phyloP scores from a whole-genome alignment of 257 asterid genomes.

The Forsythia suspensa region DNA sequence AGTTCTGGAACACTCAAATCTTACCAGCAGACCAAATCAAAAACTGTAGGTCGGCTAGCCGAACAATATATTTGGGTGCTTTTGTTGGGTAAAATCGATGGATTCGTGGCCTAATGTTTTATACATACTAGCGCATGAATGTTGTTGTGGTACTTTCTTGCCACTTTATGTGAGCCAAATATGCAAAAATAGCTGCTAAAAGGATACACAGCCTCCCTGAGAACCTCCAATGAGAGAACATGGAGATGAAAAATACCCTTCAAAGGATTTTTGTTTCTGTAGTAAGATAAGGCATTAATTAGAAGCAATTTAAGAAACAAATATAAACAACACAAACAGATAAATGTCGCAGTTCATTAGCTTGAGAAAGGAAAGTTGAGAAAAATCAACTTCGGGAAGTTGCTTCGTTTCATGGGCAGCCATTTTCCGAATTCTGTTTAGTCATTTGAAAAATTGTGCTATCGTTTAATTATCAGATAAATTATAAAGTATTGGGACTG shows the following conservation, averaged over 20 bases:
- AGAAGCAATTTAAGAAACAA: slow-evolving; percentile 14
- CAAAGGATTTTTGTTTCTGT: slow-evolving; percentile 63
- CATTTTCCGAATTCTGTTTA: background rate
- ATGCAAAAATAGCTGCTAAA: slow-evolving; percentile 28
- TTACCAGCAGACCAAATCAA: slow-evolving; percentile 11
- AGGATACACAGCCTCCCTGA: slow-evolving; percentile 99
- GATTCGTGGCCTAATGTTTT: background rate
- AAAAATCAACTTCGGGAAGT: background rate
- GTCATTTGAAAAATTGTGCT: background rate
- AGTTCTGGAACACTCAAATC: slow-evolving; percentile 19
- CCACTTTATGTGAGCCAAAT: slow-evolving; percentile 14
- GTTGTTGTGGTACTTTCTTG: slow-evolving; percentile 20
- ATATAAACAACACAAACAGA: slow-evolving; percentile 9
- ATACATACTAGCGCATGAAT: slow-evolving; percentile 18
- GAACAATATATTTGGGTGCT: slow-evolving; percentile 13
- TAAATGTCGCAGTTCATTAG: background rate
- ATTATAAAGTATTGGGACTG: background rate
- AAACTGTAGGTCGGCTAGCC: slow-evolving; percentile 17
- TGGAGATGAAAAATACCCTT: slow-evolving; percentile 67
- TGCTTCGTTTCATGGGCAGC: background rate
- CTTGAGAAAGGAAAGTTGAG: background rate
- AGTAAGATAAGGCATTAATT: slow-evolving; percentile 24
- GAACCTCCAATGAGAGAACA: slow-evolving; percentile 89
- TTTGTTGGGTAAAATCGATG: slow-evolving; percentile 12
- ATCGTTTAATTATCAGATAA: background rate